Evolutionary conservation across 2,329 filamentous ascomycete genomes (phyloP), one percentile per base, ranked within the genome.

Genomic region (Colletotrichum lini): DNA sequence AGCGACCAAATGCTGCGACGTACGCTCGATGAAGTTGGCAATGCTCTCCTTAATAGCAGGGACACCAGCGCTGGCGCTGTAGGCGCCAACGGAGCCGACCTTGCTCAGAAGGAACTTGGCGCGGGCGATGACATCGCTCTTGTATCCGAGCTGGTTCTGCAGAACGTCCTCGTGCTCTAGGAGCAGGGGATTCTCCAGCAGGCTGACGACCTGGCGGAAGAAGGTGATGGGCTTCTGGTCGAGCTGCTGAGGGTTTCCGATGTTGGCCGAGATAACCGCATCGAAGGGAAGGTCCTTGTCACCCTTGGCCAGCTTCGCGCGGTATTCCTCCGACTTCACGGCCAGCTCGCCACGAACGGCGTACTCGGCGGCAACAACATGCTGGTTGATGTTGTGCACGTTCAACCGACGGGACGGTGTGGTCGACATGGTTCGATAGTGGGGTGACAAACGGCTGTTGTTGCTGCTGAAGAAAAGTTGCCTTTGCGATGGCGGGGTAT

Each of bases 171-270:
- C 91, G 77, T 97, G 92, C 79, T 98, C 89, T 72, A 99, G 87
- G 44, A 99, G 87, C 68, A 87, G 81, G 0, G 96, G 96, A 86
- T 98, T 95, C 87, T 99, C 96, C 70, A 98, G 84, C 73, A 99
- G 83, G 84, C 94, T 97, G 78, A 96, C 89, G 38, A 99, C 96
- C 85, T 99, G 96, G 77, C 96, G 92, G 90, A 99, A 98, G 88
- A 98, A 99, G 76, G 96, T 99, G 78, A 99, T 96, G 78, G 96
- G 96, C 88, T 98, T 97, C 88, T 99, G 96, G 84, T 98, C 96
- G 74, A 99, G 91, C 85, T 99, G 96, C 84, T 99, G 96, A 4
- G 96, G 96, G 86, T 99, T 99, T 80, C 96, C 96, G 79, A 99
- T 99, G 85, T 99, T 99, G 84, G 96, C 96, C 74, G 94, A 95